Evolutionary conservation across 2,329 filamentous ascomycete genomes (phyloP).

Genomic region (Claviceps sp.): DNA sequence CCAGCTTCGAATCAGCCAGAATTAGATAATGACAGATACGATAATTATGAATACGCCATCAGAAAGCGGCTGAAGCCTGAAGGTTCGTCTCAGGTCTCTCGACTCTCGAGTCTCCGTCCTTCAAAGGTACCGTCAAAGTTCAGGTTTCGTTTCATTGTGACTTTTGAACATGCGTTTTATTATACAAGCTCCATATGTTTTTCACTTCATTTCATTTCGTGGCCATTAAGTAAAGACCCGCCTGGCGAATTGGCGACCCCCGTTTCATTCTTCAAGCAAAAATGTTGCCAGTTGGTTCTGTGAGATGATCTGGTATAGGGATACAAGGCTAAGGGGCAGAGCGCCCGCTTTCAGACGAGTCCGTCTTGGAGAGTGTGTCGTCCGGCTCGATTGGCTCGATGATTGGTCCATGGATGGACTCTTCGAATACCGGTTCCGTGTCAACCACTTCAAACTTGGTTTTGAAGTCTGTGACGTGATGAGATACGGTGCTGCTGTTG

Average conservation of each 20-base stretch:
- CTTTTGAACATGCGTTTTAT: neutral
- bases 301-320: conserved; percentile 5
- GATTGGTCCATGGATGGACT: conserved; percentile 59
- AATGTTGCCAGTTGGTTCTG: conserved; percentile 13
- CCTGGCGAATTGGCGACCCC: neutral
- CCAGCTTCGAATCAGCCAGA: too few species aligned
- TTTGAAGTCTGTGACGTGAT: conserved; percentile 67
- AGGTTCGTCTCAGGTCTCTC: too few species aligned
- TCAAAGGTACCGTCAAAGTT: too few species aligned
- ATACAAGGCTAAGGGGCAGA: conserved; percentile 30
- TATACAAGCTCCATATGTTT: conserved; percentile 8
- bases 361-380: conserved; percentile 42
- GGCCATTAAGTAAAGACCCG: neutral
- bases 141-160: too few species aligned
- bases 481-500: conserved; percentile 69
- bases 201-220: conserved; percentile 11
- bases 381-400: conserved; percentile 32
- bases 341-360: conserved; percentile 45
- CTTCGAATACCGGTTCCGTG: conserved; percentile 82
- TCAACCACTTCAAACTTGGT: conserved; percentile 94
- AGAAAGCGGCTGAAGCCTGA: too few species aligned
- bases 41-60: too few species aligned
- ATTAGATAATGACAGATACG: too few species aligned
- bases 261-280: neutral
- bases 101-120: too few species aligned